Conservation (phyloP, 1,284 basidiomycete species). For the Cutaneotrichosporon dermatis region DNA sequence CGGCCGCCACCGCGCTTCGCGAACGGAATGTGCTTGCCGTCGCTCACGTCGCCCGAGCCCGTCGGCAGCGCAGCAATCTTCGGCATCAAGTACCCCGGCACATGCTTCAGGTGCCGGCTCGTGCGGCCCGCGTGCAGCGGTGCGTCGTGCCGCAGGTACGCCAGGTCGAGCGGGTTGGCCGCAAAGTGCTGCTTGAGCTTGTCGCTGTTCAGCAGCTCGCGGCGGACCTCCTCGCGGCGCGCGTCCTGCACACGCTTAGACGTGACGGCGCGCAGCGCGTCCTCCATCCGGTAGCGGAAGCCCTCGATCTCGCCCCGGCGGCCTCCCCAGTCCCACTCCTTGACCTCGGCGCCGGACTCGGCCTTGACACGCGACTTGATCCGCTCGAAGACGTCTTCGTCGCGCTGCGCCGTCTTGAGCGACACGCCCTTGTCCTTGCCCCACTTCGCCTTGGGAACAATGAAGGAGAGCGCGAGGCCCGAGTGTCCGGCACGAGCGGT, state of each 20-base stretch:
- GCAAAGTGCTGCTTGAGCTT: conserved; percentile 99
- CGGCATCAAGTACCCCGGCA: conserved; percentile 89
- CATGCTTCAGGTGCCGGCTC: conserved; percentile 90
- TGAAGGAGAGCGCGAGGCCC: conserved; percentile 86
- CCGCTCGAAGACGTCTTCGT: conserved; percentile 71
- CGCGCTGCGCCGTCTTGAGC: conserved; percentile 61
- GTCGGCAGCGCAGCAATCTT: conserved; percentile 59
- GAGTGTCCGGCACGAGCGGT: conserved; percentile 93
- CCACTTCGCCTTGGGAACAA: conserved; percentile 71
- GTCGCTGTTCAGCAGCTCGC: conserved; percentile 89
- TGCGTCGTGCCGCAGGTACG: conserved; percentile 91
- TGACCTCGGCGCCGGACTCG: conserved; percentile 68
- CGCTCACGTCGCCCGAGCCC: conserved; percentile 31
- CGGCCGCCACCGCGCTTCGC: conserved; percentile 31
- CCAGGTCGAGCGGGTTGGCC: conserved; percentile 90
- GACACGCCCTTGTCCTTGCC: conserved; percentile 62
- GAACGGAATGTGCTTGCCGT: conserved; percentile 37
- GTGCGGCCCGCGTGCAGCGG: conserved; percentile 81
- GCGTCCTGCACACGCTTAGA: conserved; percentile 83
- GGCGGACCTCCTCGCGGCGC: conserved; percentile 86
- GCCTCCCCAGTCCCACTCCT: conserved; percentile 93
- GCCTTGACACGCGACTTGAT: conserved; percentile 69
- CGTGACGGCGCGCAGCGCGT: conserved; percentile 86
- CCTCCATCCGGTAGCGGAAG: conserved; percentile 98
- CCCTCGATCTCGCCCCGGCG: conserved; percentile 76